Evolutionary conservation across 495 filamentous ascomycete species (phyloP).

Genomic region (Glarea lozoyensis): DNA sequence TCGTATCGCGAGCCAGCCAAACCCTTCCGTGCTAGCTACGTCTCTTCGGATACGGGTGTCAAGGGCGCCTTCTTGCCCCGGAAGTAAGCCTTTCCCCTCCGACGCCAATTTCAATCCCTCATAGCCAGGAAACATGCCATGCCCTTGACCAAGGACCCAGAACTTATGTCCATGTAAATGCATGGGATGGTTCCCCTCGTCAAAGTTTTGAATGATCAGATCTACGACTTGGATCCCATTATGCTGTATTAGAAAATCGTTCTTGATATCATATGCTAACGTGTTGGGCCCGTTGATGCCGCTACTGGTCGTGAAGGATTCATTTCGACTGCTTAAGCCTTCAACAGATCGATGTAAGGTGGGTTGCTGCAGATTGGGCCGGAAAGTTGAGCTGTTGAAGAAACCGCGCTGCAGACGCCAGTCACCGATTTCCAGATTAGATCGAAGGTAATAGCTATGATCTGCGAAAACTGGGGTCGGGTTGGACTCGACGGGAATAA

Average conservation of each 20-base stretch:
- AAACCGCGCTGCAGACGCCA: conserved; percentile 45
- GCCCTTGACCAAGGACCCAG: conserved; percentile 46
- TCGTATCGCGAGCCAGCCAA: conserved; percentile 39
- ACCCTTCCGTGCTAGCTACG: conserved; percentile 43
- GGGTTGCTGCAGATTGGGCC: conserved; percentile 31
- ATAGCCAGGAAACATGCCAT: conserved; percentile 41
- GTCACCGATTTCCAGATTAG: conserved; percentile 46
- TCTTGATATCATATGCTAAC: conserved; percentile 35
- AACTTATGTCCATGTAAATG: conserved; percentile 58
- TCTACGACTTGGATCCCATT: conserved; percentile 41
- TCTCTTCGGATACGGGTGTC: conserved; percentile 49
- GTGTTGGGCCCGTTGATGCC: conserved; percentile 40
- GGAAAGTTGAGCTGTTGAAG: conserved; percentile 46
- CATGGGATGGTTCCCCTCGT: conserved; percentile 53
- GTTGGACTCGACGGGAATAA: conserved; percentile 28
- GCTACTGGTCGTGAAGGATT: conserved; percentile 31
- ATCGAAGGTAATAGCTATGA: conserved; percentile 38
- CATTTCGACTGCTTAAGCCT: conserved; percentile 38
- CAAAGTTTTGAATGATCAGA: conserved; percentile 56
- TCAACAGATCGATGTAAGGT: conserved; percentile 35
- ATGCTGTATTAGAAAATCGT: conserved; percentile 36
- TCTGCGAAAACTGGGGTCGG: conserved; percentile 32
- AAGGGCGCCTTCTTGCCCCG: conserved; percentile 7
- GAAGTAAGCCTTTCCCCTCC: conserved; percentile 13
- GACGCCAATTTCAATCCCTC: conserved; percentile 8